Percentiles rank a stretch among this genome's conserved stretches.
phyloP scores from a whole-genome alignment of 176 grass and related monocot genomes.

The Cymbopogon citratus region DNA sequence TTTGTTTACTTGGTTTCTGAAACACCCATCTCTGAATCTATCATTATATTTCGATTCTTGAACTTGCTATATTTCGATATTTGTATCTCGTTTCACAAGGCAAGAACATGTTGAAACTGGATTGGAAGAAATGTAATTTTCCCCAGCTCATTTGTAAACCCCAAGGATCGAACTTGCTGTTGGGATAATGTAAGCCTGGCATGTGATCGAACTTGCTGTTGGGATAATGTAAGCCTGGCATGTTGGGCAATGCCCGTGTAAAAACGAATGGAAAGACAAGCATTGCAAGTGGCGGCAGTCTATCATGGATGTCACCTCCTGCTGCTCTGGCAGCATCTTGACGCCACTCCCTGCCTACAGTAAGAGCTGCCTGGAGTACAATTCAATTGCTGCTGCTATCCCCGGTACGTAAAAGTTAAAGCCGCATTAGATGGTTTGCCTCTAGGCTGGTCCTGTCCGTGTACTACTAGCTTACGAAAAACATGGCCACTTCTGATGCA shows the following conservation, averaged over 20 bases:
- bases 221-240: too few species aligned
- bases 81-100: background rate
- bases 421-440: slow-evolving; percentile 8
- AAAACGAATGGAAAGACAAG: background rate
- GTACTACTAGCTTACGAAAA: too few species aligned
- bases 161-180: too few species aligned
- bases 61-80: background rate
- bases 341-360: background rate
- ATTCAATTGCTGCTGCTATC: slow-evolving; percentile 27
- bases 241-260: background rate
- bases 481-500: background rate
- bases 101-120: background rate
- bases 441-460: background rate
- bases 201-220: too few species aligned
- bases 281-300: background rate
- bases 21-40: background rate
- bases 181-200: too few species aligned
- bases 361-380: background rate
- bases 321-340: background rate
- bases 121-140: background rate
- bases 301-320: background rate
- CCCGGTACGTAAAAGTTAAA: slow-evolving; percentile 15
- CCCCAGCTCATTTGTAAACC: too few species aligned
- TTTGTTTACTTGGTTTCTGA: background rate
- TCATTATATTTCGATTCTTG: background rate